Evolutionary conservation across 805 yeast genomes (phyloP).

Genomic region (Kluyveromyces aestuarii): DNA sequence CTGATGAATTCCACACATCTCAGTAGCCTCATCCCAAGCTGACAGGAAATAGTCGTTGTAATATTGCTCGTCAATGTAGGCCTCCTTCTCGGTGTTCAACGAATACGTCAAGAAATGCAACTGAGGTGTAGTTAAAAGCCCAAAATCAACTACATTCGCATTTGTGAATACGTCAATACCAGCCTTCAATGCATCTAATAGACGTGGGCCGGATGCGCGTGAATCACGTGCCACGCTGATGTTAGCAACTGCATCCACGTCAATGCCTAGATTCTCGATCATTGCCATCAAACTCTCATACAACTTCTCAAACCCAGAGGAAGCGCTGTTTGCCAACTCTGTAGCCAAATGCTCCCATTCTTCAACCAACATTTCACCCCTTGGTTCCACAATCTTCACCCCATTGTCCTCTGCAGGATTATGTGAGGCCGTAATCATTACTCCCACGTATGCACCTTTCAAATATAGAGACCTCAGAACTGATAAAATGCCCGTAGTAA

Average conservation of each 20-base stretch:
- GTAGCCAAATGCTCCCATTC: slow-evolving; percentile 84
- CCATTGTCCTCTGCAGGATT: slow-evolving; percentile 91
- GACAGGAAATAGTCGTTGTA: slow-evolving; percentile 56
- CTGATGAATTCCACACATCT: slow-evolving; percentile 8
- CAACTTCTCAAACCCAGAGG: slow-evolving; percentile 39
- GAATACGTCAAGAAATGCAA: slow-evolving; percentile 78
- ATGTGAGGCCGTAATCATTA: slow-evolving; percentile 94
- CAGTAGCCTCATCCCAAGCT: slow-evolving; percentile 20
- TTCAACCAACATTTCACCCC: slow-evolving; percentile 80
- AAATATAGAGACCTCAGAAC: slow-evolving; percentile 67
- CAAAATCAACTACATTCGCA: slow-evolving; percentile 44
- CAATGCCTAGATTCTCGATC: slow-evolving; percentile 17
- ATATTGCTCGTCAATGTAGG: slow-evolving; percentile 49
- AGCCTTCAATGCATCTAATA: slow-evolving; percentile 35
- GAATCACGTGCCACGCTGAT: slow-evolving; percentile 81
- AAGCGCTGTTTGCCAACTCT: slow-evolving; percentile 54
- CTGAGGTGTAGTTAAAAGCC: slow-evolving; percentile 86
- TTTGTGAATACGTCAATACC: slow-evolving; percentile 56
- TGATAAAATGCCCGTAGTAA: slow-evolving; percentile 77
- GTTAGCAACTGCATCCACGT: slow-evolving; percentile 40
- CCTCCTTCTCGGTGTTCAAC: slow-evolving; percentile 37
- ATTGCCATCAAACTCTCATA: slow-evolving; percentile 8
- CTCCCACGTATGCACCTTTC: slow-evolving; percentile 69
- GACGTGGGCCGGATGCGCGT: slow-evolving; percentile 64
- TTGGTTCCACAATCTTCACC: slow-evolving; percentile 87